A percentile compares a stretch with the other conserved stretches of the same genome.
These are phyloP conservation scores for Pisolithus microcarpus DNA, from an alignment of 768 basidiomycete genomes.

Conservation along the genomic window DNA sequence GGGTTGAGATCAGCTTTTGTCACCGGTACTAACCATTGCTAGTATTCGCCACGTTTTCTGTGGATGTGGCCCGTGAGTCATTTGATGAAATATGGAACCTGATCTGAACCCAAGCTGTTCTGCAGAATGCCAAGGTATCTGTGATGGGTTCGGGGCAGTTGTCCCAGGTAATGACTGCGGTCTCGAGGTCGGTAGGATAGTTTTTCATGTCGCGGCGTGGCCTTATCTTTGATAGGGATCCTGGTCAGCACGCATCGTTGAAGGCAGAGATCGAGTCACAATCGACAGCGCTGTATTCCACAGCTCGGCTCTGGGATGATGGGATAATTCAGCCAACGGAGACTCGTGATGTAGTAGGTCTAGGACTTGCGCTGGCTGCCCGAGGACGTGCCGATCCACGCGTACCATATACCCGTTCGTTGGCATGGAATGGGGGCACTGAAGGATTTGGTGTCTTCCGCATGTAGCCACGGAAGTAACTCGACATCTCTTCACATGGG, in stretches of 20 bases:
- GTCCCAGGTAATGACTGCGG: slow-evolving; percentile 86
- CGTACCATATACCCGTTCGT: slow-evolving; percentile 17
- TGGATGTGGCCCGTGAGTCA: slow-evolving; percentile 94
- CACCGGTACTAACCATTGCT: slow-evolving; percentile 4
- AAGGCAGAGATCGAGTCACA: slow-evolving; percentile 83
- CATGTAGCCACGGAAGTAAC: slow-evolving; percentile 49
- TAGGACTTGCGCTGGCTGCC: slow-evolving; percentile 77
- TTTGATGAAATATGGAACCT: slow-evolving; percentile 3
- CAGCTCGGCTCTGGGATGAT: slow-evolving; percentile 92
- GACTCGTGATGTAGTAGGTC: slow-evolving; percentile 80
- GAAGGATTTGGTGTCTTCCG: slow-evolving; percentile 86
- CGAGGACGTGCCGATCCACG: slow-evolving; percentile 28
- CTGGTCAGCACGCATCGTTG: slow-evolving; percentile 64
- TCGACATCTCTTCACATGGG: neutral
- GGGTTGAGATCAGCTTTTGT: slow-evolving; percentile 17
- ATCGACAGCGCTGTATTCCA: slow-evolving; percentile 81
- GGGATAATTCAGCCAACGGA: slow-evolving; percentile 86
- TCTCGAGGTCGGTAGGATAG: slow-evolving; percentile 57
- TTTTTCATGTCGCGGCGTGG: neutral
- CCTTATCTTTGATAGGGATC: slow-evolving; percentile 47
- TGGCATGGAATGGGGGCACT: slow-evolving; percentile 66
- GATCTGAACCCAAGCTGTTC: slow-evolving; percentile 1
- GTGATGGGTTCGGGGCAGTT: slow-evolving; percentile 96
- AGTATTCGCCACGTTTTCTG: slow-evolving; percentile 92
- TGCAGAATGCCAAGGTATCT: slow-evolving; percentile 81